Evolutionary conservation across 768 basidiomycete genomes (phyloP), one percentile per base, ranked within the genome.

Genomic region (Sporobolomyces pararoseus): DNA sequence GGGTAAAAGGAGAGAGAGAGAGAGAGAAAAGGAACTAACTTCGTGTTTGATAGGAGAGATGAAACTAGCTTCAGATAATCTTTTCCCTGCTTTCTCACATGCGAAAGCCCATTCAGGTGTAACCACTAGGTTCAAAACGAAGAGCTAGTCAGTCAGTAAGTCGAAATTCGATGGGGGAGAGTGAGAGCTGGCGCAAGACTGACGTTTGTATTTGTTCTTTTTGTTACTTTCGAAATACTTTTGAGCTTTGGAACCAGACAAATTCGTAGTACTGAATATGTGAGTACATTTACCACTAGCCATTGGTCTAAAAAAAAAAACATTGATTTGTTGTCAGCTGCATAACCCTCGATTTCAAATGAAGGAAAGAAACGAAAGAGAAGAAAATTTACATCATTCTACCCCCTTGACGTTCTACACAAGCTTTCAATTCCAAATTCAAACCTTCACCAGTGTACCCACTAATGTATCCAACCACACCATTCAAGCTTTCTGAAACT

Each of bases 241-340:
- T 66, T 90, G 85, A 4, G 84, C 87, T 79, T 91, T 91, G 32
- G 85, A 84, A 23, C 83, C 89, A 75, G 83, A 89, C 65, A 91
- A 81, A 62, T 83, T 84, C 71, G 85, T 85, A 9, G 89, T 90
- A 13, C 88, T 88, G 46, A 93, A 76, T 59, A 92, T 86, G 77
- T 93, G 90, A 10, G 90, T 91, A 53, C 44, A 51, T 6, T 87
- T 87, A 14, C 84, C 83, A 23, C 86, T 85, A 19, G 85, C 81
- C 32, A 82, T 82, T 60, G 79, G 79, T 71, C 88, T 90, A 75
- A 19, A 9, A 5, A 29, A 52, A 52, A 52, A 4, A 17, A 54
- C n/a, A n/a, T n/a, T n/a, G n/a, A n/a, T n/a, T n/a, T n/a, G n/a
- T n/a, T n/a, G n/a, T n/a, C n/a, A 9, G 39, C 39, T 42, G 39